phyloP scores from a whole-genome alignment of 2,329 filamentous ascomycete species.

The Colletotrichum orchidophilum region DNA sequence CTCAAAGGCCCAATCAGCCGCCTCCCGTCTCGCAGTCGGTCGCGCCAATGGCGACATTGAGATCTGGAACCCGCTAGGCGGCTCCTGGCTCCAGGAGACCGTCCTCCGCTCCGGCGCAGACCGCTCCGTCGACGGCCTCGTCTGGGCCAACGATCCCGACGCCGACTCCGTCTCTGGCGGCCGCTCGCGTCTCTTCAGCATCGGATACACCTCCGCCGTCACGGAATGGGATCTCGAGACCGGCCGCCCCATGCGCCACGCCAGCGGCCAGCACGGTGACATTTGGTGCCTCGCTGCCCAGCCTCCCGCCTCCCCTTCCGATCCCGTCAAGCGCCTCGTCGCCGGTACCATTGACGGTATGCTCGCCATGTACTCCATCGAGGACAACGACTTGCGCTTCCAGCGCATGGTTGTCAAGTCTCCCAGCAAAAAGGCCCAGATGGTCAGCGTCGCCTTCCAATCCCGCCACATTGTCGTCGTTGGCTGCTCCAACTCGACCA shows the following conservation, averaged over 20 bases:
- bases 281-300: slow-evolving; percentile 97
- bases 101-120: slow-evolving; percentile 85
- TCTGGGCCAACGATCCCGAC: slow-evolving; percentile 89
- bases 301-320: slow-evolving; percentile 55
- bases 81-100: slow-evolving; percentile 89
- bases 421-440: slow-evolving; percentile 84
- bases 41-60: slow-evolving; percentile 96
- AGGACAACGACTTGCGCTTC: slow-evolving; percentile 84
- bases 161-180: slow-evolving; percentile 68
- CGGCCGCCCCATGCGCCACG: slow-evolving; percentile 80
- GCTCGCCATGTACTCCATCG: slow-evolving; percentile 85
- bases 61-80: slow-evolving; percentile 90
- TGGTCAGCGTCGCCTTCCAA: slow-evolving; percentile 92
- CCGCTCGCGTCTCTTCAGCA: slow-evolving; percentile 86
- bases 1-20: slow-evolving; percentile 58
- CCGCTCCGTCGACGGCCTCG: slow-evolving; percentile 87
- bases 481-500: slow-evolving; percentile 96
- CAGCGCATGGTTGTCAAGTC: slow-evolving; percentile 79
- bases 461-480: slow-evolving; percentile 83
- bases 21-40: slow-evolving; percentile 84
- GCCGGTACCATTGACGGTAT: slow-evolving; percentile 92
- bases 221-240: slow-evolving; percentile 94
- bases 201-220: slow-evolving; percentile 89
- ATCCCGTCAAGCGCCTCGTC: slow-evolving; percentile 70
- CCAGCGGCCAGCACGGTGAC: slow-evolving; percentile 91